These are phyloP conservation scores for Jamesozyma lodderae DNA, from an alignment of 805 yeast genomes.

Conservation along the genomic window DNA sequence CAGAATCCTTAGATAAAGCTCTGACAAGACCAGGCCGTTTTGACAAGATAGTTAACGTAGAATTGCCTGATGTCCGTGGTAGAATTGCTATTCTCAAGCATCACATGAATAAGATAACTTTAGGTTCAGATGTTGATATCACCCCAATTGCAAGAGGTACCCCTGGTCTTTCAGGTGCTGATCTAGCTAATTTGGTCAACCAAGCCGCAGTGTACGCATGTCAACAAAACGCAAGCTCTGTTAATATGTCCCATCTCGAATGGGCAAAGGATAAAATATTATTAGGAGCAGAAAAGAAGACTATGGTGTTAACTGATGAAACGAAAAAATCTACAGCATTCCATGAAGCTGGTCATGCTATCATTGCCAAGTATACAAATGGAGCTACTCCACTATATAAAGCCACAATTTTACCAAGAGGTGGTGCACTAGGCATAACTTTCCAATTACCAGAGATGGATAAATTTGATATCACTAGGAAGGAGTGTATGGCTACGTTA, in stretches of 20 bases:
- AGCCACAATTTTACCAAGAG: conserved; percentile 94
- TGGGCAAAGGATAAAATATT: conserved; percentile 98
- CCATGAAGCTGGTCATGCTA: conserved; percentile 99
- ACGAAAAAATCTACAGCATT: conserved; percentile 87
- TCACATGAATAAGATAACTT: conserved; percentile 85
- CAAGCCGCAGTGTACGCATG: conserved; percentile 98
- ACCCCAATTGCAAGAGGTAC: conserved; percentile 90
- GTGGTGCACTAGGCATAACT: conserved; percentile 91
- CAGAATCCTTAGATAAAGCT: conserved; percentile 93
- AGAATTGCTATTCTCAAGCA: conserved; percentile 85
- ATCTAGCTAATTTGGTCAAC: conserved; percentile 85
- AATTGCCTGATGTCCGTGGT: conserved; percentile 95
- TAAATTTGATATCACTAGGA: conserved; percentile 83
- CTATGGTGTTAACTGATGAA: conserved; percentile 95
- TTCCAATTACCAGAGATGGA: conserved; percentile 98
- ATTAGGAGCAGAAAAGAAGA: conserved; percentile 95
- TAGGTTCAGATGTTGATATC: conserved; percentile 83
- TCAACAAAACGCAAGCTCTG: conserved; percentile 80
- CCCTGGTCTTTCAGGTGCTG: conserved; percentile 97
- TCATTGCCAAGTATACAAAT: conserved; percentile 88
- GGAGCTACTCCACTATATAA: conserved; percentile 94
- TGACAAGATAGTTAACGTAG: conserved; percentile 91
- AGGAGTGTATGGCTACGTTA: conserved; percentile 79
- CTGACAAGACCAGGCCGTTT: conserved; percentile 96
- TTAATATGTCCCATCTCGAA: conserved; percentile 84